These are phyloP conservation scores for Oidium heveae DNA, from an alignment of 2,329 filamentous ascomycete species.

Conservation along the genomic window DNA sequence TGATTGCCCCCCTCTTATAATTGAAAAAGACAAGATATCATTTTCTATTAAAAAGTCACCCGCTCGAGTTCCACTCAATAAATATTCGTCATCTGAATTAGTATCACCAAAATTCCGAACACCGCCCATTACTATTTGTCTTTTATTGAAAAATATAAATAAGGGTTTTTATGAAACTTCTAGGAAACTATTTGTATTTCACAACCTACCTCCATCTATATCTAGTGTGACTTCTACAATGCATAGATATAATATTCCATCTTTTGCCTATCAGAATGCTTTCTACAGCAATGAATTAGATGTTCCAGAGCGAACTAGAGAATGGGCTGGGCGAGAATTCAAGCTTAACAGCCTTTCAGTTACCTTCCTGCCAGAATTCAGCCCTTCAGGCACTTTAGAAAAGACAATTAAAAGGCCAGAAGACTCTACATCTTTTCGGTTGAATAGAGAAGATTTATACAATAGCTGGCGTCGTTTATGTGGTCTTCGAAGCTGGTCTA, in stretches of 20 bases:
- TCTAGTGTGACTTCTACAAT: constrained; percentile 30
- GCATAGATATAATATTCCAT: constrained; percentile 29
- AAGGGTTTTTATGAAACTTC: constrained; percentile 1
- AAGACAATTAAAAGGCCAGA: constrained; percentile 25
- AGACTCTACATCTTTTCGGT: constrained; percentile 23
- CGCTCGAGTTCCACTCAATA: background rate
- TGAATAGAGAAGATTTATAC: constrained; percentile 21
- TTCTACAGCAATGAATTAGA: constrained; percentile 69
- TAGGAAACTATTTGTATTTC: constrained; percentile 14
- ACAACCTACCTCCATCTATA: constrained; percentile 17
- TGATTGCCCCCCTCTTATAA: constrained; percentile 18
- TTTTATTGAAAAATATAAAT: constrained; percentile 4
- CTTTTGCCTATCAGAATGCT: constrained; percentile 59
- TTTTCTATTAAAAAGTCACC: constrained; percentile 11
- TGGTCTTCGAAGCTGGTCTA: constrained; percentile 49
- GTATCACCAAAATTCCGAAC: background rate
- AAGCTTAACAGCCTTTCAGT: constrained; percentile 48
- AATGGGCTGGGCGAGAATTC: constrained; percentile 78
- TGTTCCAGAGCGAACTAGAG: constrained; percentile 48
- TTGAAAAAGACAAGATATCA: constrained; percentile 17
- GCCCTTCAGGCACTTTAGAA: constrained; percentile 30
- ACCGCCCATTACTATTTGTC: background rate
- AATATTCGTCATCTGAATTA: background rate
- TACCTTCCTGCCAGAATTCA: constrained; percentile 59
- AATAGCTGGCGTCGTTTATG: constrained; percentile 29